phyloP scores from a whole-genome alignment of 495 filamentous ascomycete genomes.

The Aspergillus leporis region DNA sequence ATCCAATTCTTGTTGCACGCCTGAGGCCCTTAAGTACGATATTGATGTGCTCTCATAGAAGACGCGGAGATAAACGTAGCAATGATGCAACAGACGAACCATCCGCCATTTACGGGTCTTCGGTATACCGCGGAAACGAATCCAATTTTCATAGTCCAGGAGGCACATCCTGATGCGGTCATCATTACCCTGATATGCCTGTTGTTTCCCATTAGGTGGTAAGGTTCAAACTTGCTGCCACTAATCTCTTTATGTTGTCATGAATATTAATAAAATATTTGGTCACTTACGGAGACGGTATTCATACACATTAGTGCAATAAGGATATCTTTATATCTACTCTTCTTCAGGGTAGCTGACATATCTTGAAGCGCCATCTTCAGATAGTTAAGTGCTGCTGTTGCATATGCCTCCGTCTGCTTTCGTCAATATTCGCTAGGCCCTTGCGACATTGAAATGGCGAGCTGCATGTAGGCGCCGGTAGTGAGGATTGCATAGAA shows the following conservation, averaged over 20 bases:
- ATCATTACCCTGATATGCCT: conserved; percentile 19
- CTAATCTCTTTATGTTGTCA: not conserved
- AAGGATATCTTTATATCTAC: conserved; percentile 32
- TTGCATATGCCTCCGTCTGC: not conserved
- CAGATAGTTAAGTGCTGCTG: conserved; percentile 21
- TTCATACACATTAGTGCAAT: conserved; percentile 30
- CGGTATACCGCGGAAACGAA: conserved; percentile 20
- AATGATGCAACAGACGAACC: conserved; percentile 31
- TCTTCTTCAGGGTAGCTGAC: conserved; percentile 18
- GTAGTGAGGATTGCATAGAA: conserved; percentile 27
- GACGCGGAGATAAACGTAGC: conserved; percentile 30
- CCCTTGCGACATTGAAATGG: conserved; percentile 11
- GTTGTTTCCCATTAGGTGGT: not conserved
- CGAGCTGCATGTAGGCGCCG: conserved; percentile 22
- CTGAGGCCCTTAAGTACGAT: not conserved
- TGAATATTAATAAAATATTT: not conserved
- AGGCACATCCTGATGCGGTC: conserved; percentile 23
- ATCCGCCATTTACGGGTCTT: conserved; percentile 29
- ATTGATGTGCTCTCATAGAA: conserved; percentile 29
- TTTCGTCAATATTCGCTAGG: conserved; percentile 6
- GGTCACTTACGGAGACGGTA: conserved; percentile 10
- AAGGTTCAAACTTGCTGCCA: not conserved
- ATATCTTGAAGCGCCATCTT: conserved; percentile 22
- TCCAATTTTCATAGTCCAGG: conserved; percentile 30
- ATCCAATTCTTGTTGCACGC: conserved; percentile 1